Evolutionary conservation across 1,284 basidiomycete species (phyloP).

Genomic region (Leccinum laetum): DNA sequence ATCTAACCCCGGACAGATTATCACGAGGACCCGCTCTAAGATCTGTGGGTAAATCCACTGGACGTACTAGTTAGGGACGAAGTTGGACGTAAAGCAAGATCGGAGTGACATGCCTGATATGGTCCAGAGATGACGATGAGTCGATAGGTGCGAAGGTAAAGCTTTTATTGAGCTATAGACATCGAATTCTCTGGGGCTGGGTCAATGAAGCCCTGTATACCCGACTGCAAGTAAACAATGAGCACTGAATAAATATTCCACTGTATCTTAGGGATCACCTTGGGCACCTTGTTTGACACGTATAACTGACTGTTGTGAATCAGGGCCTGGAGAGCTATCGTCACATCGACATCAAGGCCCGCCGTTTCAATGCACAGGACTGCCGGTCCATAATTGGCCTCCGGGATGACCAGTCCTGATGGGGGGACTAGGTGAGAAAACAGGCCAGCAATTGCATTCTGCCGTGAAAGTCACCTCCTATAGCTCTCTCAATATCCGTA

Average conservation of each 20-base stretch:
- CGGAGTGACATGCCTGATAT: too few species aligned
- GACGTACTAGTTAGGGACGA: too few species aligned
- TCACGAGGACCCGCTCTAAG: too few species aligned
- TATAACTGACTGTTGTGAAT: constrained; percentile 79
- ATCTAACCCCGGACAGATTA: too few species aligned
- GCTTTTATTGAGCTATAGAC: too few species aligned
- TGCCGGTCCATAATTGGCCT: constrained; percentile 60
- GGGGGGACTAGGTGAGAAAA: constrained; percentile 9
- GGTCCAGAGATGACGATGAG: too few species aligned
- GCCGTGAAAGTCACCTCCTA: constrained; percentile 29
- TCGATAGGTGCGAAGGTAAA: too few species aligned
- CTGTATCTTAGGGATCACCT: constrained; percentile 41
- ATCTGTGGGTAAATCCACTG: too few species aligned
- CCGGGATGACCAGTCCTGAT: constrained; percentile 65
- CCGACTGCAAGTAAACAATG: constrained; percentile 42
- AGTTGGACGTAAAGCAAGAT: too few species aligned
- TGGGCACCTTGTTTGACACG: constrained; percentile 73
- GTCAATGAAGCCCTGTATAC: constrained; percentile 76
- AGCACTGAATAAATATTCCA: constrained; percentile 15
- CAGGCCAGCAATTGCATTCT: constrained; percentile 3
- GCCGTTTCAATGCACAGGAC: constrained; percentile 44
- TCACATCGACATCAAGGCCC: constrained; percentile 72
- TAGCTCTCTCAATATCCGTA: constrained; percentile 39
- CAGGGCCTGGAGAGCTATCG: constrained; percentile 79
- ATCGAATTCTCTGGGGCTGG: constrained; percentile 52